Evolutionary conservation across 1,284 basidiomycete species (phyloP), one percentile per base, ranked within the genome.

Genomic region (Tilletia setariae): DNA sequence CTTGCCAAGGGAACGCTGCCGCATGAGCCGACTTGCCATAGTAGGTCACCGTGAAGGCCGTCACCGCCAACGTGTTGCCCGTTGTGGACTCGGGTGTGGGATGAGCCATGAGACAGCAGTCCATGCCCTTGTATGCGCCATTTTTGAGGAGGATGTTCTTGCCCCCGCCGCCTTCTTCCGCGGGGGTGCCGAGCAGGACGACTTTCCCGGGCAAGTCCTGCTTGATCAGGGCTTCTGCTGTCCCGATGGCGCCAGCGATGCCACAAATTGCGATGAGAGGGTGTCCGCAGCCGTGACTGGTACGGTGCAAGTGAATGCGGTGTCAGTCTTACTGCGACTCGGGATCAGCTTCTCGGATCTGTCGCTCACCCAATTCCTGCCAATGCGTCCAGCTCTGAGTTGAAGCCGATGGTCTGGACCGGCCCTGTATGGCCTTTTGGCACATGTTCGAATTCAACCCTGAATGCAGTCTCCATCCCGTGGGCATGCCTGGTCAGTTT

Each of bases 181-280:
- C 92, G 85, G 93, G 92, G 4, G 93, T 94, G 30, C 93, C 92
- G 6, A 94, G 85, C 32, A 94, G 85, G 61, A 93, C 84, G 19
- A 94, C 85, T 65, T 86, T 90, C 1, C 91, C 93, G 1, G 88
- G 76, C 46, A 91, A 85, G 74, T 88, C 83, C 74, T 89, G 87
- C 67, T 87, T 85, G 0, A 70, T 67, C 75, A 93, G 82, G 6
- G 89, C 89, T 35, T 86, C 85, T 76, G 89, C 90, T 65, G 91
- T 84, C 2, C 88, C 89, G 65, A 92, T 82, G 9, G 91, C 89
- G 16, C 90, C 87, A 15, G 89, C 92, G 25, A 92, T 87, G 28
- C 92, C 92, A 65, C 88, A 86, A 68, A 90, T 88, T 32, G 91
- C 91, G 69, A 94, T 94, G 67, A 94, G 85, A 81, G 93, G 93